Conservation (phyloP, 345 rosid genomes). For the Corchorus olitorius region DNA sequence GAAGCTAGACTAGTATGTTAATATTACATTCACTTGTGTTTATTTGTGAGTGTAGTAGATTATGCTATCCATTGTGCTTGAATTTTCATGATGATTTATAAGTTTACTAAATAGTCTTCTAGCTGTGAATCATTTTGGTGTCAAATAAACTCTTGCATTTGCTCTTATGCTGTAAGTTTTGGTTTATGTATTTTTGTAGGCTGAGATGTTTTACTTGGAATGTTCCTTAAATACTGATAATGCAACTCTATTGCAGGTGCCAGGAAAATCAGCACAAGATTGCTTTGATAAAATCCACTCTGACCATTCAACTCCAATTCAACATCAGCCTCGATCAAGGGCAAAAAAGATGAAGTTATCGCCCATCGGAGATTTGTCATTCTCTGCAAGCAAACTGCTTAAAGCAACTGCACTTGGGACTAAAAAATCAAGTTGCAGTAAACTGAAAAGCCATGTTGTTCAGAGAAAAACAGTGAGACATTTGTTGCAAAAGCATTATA, state of each 20-base stretch:
- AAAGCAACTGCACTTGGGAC: slow-evolving; percentile 36
- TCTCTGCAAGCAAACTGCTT: slow-evolving; percentile 76
- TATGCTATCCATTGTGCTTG: neutral
- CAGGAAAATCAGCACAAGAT: slow-evolving; percentile 81
- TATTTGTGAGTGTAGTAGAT: neutral
- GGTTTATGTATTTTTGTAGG: slow-evolving; percentile 8
- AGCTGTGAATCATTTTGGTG: no score
- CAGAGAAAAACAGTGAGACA: slow-evolving; percentile 57
- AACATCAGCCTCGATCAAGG: slow-evolving; percentile 57
- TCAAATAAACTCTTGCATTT: neutral
- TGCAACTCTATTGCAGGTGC: slow-evolving; percentile 50
- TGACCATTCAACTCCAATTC: slow-evolving; percentile 60
- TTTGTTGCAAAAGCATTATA: slow-evolving; percentile 57
- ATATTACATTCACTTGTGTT: no score
- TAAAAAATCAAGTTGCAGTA: slow-evolving; percentile 36
- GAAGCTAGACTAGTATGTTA: no score
- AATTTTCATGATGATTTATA: no score
- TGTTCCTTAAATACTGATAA: neutral
- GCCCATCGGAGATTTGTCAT: slow-evolving; percentile 44
- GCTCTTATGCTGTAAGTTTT: neutral
- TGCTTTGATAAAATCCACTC: slow-evolving; percentile 79
- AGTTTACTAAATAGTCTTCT: no score
- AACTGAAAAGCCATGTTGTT: slow-evolving; percentile 38
- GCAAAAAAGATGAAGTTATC: slow-evolving; percentile 43
- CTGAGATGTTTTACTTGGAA: neutral